A percentile compares a stretch with the other conserved stretches of the same genome.
phyloP scores from a whole-genome alignment of 139 green algal genomes.

The Coccomyxa sp. region DNA sequence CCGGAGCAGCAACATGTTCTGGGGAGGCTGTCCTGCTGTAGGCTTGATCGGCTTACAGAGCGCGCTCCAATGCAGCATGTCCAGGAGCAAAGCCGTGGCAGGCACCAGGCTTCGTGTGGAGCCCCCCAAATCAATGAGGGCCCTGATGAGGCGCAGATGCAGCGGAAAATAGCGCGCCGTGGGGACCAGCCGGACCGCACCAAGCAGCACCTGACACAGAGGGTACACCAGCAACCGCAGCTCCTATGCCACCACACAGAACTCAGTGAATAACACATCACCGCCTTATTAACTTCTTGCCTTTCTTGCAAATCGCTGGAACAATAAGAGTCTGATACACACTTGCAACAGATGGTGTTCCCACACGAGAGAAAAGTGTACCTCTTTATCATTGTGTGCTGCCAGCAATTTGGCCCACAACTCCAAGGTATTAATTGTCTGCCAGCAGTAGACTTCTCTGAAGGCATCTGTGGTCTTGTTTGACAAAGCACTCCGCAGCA shows the following conservation, averaged over 20 bases:
- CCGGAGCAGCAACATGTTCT: slow-evolving; percentile 53
- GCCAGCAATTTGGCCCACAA: slow-evolving; percentile 75
- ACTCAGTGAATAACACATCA: neutral
- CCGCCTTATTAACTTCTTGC: neutral
- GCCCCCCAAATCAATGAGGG: slow-evolving; percentile 42
- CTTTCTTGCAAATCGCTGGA: neutral
- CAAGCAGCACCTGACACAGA: slow-evolving; percentile 70
- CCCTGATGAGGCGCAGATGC: slow-evolving; percentile 58
- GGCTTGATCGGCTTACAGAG: slow-evolving; percentile 27
- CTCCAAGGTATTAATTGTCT: slow-evolving; percentile 84
- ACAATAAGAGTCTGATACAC: neutral
- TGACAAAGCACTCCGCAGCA: slow-evolving; percentile 77
- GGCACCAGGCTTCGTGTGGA: slow-evolving; percentile 72
- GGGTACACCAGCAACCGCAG: slow-evolving; percentile 87
- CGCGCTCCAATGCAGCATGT: slow-evolving; percentile 74
- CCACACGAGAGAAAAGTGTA: neutral
- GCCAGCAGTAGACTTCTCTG: slow-evolving; percentile 85
- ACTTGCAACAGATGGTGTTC: neutral
- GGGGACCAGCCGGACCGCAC: slow-evolving; percentile 75
- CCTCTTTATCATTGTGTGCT: slow-evolving; percentile 31
- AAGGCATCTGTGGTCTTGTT: slow-evolving; percentile 82
- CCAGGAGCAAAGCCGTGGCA: slow-evolving; percentile 74
- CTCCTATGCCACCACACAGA: slow-evolving; percentile 31
- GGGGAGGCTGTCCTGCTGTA: slow-evolving; percentile 24
- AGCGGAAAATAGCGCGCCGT: slow-evolving; percentile 89